These are phyloP conservation scores for Amanita inopinata DNA, from an alignment of 768 basidiomycete genomes.

Conservation along the genomic window DNA sequence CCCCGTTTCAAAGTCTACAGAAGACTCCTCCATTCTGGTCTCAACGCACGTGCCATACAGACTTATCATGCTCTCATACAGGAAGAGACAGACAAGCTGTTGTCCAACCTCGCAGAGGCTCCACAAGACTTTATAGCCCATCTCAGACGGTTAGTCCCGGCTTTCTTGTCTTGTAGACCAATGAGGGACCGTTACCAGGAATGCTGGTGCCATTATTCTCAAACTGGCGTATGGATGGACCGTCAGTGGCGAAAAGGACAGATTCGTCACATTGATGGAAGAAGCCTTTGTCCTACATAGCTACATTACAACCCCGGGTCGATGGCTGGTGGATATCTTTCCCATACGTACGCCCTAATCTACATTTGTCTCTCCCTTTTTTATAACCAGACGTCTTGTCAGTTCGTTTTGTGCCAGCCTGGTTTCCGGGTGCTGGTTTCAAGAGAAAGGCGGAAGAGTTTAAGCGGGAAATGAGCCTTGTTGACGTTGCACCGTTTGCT, in stretches of 20 bases:
- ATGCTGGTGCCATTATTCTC: conserved; percentile 24
- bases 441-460: conserved; percentile 19
- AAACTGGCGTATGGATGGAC: conserved; percentile 31
- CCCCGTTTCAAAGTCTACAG: conserved; percentile 26
- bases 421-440: conserved; percentile 35
- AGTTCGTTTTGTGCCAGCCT: conserved; percentile 29
- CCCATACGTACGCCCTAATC: conserved; percentile 30
- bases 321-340: conserved; percentile 29
- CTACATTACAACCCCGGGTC: conserved; percentile 20
- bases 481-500: no score
- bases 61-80: conserved; percentile 22
- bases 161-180: conserved; percentile 1
- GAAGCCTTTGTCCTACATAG: conserved; percentile 18
- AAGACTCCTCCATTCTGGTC: conserved; percentile 25
- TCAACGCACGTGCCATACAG: conserved; percentile 24
- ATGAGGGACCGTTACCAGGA: conserved; percentile 15
- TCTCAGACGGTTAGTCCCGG: conserved; percentile 19
- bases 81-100: conserved; percentile 19
- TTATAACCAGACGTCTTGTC: no score
- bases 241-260: conserved; percentile 22
- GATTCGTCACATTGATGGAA: conserved; percentile 23
- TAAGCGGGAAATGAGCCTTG: conserved; percentile 13
- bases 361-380: no score
- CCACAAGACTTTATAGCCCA: conserved; percentile 20
- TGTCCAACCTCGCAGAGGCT: conserved; percentile 18